These are phyloP conservation scores for Arthrocladium fulminans DNA, from an alignment of 2,329 filamentous ascomycete species.

Conservation along the genomic window DNA sequence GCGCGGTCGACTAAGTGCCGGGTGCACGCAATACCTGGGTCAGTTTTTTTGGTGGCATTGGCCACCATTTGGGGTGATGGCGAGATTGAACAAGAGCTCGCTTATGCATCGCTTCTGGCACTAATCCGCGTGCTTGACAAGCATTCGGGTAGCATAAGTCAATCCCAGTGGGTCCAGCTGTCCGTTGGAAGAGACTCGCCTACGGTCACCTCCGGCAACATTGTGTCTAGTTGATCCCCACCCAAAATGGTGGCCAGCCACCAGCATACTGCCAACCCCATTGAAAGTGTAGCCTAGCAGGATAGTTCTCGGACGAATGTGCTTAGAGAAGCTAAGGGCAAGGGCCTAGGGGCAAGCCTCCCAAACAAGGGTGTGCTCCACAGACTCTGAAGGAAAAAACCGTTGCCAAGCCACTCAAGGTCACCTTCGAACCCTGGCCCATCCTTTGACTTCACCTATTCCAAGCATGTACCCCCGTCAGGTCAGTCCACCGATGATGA, in stretches of 20 bases:
- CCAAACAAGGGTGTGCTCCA: slow-evolving; percentile 2
- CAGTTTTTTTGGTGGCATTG: background rate
- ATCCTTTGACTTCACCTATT: slow-evolving; percentile 1
- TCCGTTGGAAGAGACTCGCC: slow-evolving; percentile 6
- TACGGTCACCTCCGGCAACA: slow-evolving; percentile 7
- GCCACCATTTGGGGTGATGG: background rate
- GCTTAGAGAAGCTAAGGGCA: slow-evolving; percentile 7
- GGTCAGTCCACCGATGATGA: slow-evolving; percentile 4
- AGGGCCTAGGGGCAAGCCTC: slow-evolving; percentile 4
- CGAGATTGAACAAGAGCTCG: slow-evolving; percentile 6
- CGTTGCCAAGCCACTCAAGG: slow-evolving; percentile 9
- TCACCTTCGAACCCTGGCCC: background rate
- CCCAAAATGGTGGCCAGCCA: background rate
- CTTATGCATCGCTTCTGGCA: slow-evolving; percentile 8
- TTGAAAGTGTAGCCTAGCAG: background rate
- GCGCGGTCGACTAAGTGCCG: background rate
- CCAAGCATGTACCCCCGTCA: background rate
- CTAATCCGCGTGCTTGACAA: slow-evolving; percentile 7
- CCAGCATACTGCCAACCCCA: background rate
- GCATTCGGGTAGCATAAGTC: slow-evolving; percentile 5
- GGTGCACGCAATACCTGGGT: slow-evolving; percentile 5
- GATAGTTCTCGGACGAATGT: slow-evolving; percentile 2
- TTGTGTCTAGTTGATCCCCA: background rate
- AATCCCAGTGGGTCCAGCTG: background rate
- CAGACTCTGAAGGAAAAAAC: slow-evolving; percentile 7